Evolutionary conservation across 495 filamentous ascomycete genomes (phyloP), one percentile per base, ranked within the genome.

Genomic region (Penicillium cinerascens): DNA sequence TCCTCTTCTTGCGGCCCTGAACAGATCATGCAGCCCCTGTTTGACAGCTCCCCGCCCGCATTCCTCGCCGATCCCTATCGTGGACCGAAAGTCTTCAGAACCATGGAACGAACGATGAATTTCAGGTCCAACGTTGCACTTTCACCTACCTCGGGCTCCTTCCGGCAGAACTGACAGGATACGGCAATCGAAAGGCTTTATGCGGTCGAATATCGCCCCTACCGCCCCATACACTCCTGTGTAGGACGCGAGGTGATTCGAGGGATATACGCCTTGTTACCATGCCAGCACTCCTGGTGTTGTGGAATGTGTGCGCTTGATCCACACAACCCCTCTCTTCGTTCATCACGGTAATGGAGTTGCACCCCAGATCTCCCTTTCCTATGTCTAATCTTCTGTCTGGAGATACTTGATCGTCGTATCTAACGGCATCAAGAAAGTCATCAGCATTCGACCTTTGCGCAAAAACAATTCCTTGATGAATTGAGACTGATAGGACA

Each of bases 211-310:
- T 18, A n/a, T 39, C 10, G n/a, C 17, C 36, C 33, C 35, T 45
- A 18, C 23, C 41, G 16, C 39, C 44, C 38, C 26, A 17, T 39
- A 13, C 18, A 1, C 37, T 39, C 37, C 37, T 18, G 36, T 20
- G 18, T 7, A 56, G 49, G 60, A n/a, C n/a, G 29, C 13, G 41
- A 22, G 38, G 43, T 55, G 54, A 49, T 40, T 44, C 47, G 47
- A 55, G 52, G 49, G 55, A 50, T 52, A 25, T n/a, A 56, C 42
- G 49, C 52, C 54, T 49, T 64, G 61, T 64, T 61, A 64, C 58
- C 61, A 64, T 64, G 49, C 61, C 61, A 59, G 52, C 47, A 54
- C 56, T 56, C 47, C 53, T 57, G 21, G 47, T 37, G 40, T 40
- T 40, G 25, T 54, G 61, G 61, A 64, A 64, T 64, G 61, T 56